Evolutionary conservation across 495 filamentous ascomycete species (phyloP).

Genomic region (Annulohypoxylon bovei): DNA sequence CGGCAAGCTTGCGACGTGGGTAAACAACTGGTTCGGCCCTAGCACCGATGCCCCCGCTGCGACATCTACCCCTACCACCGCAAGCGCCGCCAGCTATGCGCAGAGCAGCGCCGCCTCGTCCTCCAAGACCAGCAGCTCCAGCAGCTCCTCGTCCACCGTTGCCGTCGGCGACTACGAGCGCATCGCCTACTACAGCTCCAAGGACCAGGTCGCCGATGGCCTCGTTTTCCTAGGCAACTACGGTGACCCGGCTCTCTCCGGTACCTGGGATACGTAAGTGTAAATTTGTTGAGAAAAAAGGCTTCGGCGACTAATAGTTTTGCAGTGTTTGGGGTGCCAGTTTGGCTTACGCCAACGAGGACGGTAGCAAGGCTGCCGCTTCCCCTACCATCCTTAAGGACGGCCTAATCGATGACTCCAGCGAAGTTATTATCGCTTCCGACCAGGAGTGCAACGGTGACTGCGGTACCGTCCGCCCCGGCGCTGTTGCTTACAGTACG

Average conservation of each 20-base stretch:
- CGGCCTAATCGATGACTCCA: constrained; percentile 60
- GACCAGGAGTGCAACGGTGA: constrained; percentile 62
- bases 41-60: constrained; percentile 31
- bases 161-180: constrained; percentile 46
- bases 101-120: background rate
- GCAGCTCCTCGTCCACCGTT: constrained; percentile 35
- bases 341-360: constrained; percentile 66
- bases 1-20: constrained; percentile 69
- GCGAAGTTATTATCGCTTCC: constrained; percentile 71
- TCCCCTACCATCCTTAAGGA: constrained; percentile 62
- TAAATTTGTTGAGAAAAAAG: background rate
- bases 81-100: background rate
- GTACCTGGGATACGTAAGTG: constrained; percentile 65
- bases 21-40: constrained; percentile 66
- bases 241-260: constrained; percentile 65
- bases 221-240: constrained; percentile 73
- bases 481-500: constrained; percentile 70
- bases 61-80: background rate
- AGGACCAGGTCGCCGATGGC: constrained; percentile 58
- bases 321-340: constrained; percentile 68
- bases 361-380: constrained; percentile 60
- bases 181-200: constrained; percentile 67
- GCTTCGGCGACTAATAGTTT: constrained; percentile 6
- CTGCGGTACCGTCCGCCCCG: constrained; percentile 68
- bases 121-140: constrained; percentile 1